Evolutionary conservation across 495 filamentous ascomycete genomes (phyloP).

Genomic region (Penicillium lagena): DNA sequence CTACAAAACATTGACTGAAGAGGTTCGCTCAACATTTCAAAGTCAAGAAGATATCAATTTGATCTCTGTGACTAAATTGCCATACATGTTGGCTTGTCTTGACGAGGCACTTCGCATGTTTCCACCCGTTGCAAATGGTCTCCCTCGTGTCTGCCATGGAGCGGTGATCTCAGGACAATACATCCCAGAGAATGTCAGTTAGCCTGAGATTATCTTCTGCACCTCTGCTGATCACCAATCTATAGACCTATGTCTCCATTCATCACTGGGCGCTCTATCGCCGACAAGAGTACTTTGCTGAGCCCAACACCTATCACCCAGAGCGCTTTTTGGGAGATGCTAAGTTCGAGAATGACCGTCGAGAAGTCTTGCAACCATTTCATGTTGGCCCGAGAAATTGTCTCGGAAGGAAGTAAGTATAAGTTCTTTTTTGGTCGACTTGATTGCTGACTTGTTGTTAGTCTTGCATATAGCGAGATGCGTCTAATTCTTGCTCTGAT

Average conservation of each 20-base stretch:
- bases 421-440: background rate
- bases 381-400: conserved; percentile 53
- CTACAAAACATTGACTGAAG: conserved; percentile 35
- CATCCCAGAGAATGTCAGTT: conserved; percentile 28
- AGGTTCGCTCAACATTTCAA: conserved; percentile 46
- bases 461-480: conserved; percentile 38
- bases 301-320: conserved; percentile 40
- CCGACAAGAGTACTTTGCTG: conserved; percentile 35
- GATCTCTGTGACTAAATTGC: conserved; percentile 33
- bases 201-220: too few species aligned
- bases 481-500: conserved; percentile 29
- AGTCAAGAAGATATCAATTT: conserved; percentile 49
- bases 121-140: conserved; percentile 44
- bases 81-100: conserved; percentile 50
- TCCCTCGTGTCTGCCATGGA: conserved; percentile 42
- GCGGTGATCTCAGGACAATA: conserved; percentile 38
- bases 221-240: background rate
- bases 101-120: conserved; percentile 55
- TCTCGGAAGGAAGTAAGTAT: conserved; percentile 49
- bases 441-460: conserved; percentile 5
- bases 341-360: conserved; percentile 33
- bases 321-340: conserved; percentile 41
- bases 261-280: conserved; percentile 44
- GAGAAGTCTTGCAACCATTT: conserved; percentile 49
- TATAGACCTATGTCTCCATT: conserved; percentile 42